These are phyloP conservation scores for Hyaloscypha finlandica DNA, from an alignment of 495 filamentous ascomycete genomes.

Conservation along the genomic window DNA sequence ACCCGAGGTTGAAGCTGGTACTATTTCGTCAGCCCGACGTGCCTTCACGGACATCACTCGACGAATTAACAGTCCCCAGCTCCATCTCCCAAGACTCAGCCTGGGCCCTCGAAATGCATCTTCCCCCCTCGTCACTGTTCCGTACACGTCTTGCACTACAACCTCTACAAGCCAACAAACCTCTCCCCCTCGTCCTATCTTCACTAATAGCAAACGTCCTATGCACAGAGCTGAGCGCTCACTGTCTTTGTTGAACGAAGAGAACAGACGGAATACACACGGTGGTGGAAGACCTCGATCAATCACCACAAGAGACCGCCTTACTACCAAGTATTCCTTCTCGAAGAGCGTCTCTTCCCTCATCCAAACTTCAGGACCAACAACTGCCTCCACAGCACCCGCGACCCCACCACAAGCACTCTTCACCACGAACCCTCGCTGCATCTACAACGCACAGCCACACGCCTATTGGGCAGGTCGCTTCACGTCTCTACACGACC, in stretches of 20 bases:
- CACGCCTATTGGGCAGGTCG: constrained; percentile 4
- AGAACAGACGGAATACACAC: neutral
- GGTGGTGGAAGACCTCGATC: neutral
- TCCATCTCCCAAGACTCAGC: neutral
- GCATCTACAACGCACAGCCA: neutral
- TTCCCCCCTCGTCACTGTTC: neutral
- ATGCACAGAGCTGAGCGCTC: neutral
- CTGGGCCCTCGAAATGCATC: neutral
- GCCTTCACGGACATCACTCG: neutral
- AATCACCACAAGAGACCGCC: neutral
- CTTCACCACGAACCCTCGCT: neutral
- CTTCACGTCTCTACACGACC: neutral
- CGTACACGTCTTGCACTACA: neutral
- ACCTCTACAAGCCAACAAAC: neutral
- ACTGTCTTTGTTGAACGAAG: neutral
- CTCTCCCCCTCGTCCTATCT: neutral
- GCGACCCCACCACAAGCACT: neutral
- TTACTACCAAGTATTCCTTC: neutral
- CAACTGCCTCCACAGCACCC: neutral
- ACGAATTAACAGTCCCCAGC: neutral
- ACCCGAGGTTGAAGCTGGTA: neutral
- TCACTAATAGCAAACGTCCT: constrained; percentile 1
- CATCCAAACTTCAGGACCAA: neutral
- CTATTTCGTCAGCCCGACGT: neutral
- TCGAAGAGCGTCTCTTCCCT: neutral